Conservation (phyloP, 495 filamentous ascomycete species). For the Xylaria cubensis region DNA sequence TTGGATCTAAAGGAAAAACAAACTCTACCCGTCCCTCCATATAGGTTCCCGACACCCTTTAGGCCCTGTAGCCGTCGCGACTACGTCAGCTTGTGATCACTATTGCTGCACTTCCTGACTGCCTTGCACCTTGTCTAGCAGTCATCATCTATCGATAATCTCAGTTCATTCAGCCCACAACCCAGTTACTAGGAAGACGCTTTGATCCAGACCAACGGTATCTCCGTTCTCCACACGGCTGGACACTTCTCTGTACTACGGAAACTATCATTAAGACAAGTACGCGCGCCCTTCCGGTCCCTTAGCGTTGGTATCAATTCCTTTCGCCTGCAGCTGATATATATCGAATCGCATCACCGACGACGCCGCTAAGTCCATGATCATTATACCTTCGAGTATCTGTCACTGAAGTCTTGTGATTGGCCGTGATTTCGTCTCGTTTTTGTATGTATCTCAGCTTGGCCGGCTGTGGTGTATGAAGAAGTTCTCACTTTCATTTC, state of each 20-base stretch:
- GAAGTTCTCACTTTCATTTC: not conserved
- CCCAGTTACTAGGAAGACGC: not conserved
- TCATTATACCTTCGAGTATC: conserved; percentile 15
- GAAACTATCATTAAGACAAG: not conserved
- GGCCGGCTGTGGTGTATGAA: conserved; percentile 2
- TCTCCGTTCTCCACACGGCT: not conserved
- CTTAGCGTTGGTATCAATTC: conserved; percentile 9
- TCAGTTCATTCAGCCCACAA: not conserved
- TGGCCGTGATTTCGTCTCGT: not conserved
- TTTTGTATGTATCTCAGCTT: conserved; percentile 1
- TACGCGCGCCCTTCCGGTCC: not conserved
- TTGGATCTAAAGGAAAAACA: not conserved
- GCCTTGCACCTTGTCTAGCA: not conserved
- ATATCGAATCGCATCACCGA: not conserved
- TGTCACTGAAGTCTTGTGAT: conserved; percentile 6
- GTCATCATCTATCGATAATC: not conserved
- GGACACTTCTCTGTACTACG: conserved; percentile 1
- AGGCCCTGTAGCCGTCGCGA: not conserved
- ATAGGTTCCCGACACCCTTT: conserved; percentile 19
- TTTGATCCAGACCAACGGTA: conserved; percentile 4
- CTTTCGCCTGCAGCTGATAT: conserved; percentile 4
- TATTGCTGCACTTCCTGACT: not conserved
- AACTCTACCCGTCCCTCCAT: not conserved
- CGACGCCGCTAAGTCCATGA: conserved; percentile 4
- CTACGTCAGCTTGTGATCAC: conserved; percentile 26